Evolutionary conservation across 2,329 filamentous ascomycete genomes (phyloP).

Genomic region (Rhynchosporium graminicola): DNA sequence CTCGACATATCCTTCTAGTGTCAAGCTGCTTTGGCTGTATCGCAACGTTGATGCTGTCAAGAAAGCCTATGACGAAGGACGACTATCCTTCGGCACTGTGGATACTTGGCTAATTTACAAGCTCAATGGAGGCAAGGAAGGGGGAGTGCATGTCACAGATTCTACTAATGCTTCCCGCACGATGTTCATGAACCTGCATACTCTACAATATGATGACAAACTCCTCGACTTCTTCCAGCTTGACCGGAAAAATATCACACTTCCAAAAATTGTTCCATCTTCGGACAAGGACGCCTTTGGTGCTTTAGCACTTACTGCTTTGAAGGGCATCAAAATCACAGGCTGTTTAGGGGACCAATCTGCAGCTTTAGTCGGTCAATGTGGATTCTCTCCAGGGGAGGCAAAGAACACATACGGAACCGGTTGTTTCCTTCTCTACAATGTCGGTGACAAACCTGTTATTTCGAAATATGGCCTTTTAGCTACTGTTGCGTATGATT

Average conservation of each 20-base stretch:
- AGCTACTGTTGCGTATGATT: conserved; percentile 76
- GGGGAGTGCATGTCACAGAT: conserved; percentile 72
- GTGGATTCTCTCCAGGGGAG: conserved; percentile 71
- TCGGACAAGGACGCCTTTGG: conserved; percentile 71
- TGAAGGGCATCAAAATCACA: conserved; percentile 70
- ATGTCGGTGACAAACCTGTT: conserved; percentile 77
- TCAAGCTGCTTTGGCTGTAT: conserved; percentile 77
- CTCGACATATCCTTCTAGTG: conserved; percentile 78
- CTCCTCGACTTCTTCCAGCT: conserved; percentile 75
- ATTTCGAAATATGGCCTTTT: conserved; percentile 76
- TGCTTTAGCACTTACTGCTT: conserved; percentile 56
- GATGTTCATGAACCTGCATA: conserved; percentile 85
- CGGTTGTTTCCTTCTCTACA: conserved; percentile 82
- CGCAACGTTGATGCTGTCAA: conserved; percentile 67
- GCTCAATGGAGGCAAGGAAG: conserved; percentile 68
- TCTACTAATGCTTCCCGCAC: conserved; percentile 81
- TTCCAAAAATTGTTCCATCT: conserved; percentile 78
- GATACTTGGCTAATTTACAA: conserved; percentile 82
- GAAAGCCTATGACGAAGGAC: conserved; percentile 69
- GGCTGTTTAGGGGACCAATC: conserved; percentile 83
- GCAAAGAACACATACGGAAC: conserved; percentile 89
- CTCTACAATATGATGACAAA: conserved; percentile 70
- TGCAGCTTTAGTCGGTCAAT: conserved; percentile 77
- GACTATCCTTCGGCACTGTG: conserved; percentile 76
- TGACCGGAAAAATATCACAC: conserved; percentile 65